Base-by-base conservation (phyloP, 495 filamentous ascomycete genomes). In the Cercophora samala region DNA sequence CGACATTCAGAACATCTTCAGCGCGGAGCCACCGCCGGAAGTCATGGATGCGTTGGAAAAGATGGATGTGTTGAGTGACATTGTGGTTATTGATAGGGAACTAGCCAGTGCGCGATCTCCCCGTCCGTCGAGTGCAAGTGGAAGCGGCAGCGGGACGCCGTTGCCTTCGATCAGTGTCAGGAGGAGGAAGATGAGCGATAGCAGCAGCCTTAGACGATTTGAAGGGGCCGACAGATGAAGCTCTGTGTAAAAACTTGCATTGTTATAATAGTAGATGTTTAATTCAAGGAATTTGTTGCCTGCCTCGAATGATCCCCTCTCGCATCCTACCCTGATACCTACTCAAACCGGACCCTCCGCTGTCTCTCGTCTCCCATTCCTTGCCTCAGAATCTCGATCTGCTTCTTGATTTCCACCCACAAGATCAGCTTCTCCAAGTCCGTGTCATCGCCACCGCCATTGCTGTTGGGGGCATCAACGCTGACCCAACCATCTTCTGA, bases 1-100 rank as follows among this genome's bases (percentile, higher is more conserved):
- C 6, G 87, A 89, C 69, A 80, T 88, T 29, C 81, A 87, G 68
- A 83, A 83, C 0, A 84, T 88, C 1, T 89, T 89, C 69, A 82
- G 86, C 18, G 73, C 78, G 0, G 87, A 88, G 54, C 87, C 87
- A 21, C 87, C 86, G 32, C 75, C 81, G 51, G 78, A 77, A 1
- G 74, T 86, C 0, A 24, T 79, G 13, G 80, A 83, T 62, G 70
- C 71, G 63, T 73, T 76, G 8, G 74, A 75, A 21, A 72, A 74
- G 73, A 62, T 78, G 65, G 76, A 78, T 64, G 60, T 60, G 5
- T 42, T 74, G 46, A 64, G 66, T n/a, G 69, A 72, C 17, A 60
- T 67, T 60, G 24, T 17, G 19, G 22, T 23, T 1, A 21, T 51
- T 8, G 60, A 58, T 23, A 62, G 58, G 17, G 58, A 37, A 32